Evolutionary conservation across 352 stramenopile genomes (phyloP).

Genomic region (Pythium aquatile): DNA sequence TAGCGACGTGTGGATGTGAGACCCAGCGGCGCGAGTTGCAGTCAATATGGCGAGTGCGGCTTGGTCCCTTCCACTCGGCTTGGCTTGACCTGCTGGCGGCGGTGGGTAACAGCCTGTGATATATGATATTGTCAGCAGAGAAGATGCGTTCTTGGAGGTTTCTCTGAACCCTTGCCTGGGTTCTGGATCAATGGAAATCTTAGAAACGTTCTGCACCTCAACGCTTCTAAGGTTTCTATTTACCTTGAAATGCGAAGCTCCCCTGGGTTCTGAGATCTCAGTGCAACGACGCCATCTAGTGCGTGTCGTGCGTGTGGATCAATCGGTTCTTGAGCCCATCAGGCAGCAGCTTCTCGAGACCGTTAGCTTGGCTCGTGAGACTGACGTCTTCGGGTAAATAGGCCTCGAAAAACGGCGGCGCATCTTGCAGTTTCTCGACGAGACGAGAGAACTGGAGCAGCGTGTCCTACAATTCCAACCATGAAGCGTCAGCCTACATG

Average conservation of each 20-base stretch:
- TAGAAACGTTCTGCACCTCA: background rate
- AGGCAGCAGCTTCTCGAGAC: slow-evolving; percentile 6
- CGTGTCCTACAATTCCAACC: slow-evolving; percentile 36
- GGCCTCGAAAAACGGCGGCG: slow-evolving; percentile 43
- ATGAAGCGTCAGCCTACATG: background rate
- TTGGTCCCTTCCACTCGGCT: background rate
- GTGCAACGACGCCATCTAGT: too few species aligned
- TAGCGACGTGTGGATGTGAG: background rate
- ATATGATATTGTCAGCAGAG: background rate
- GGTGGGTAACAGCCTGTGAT: slow-evolving; percentile 3
- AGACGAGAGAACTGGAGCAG: slow-evolving; percentile 60
- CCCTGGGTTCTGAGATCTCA: background rate
- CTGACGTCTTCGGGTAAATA: slow-evolving; percentile 11
- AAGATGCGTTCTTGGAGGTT: slow-evolving; percentile 10
- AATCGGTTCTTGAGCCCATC: slow-evolving; percentile 12
- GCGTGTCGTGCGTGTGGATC: background rate
- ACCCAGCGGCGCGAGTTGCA: background rate
- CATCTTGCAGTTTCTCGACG: slow-evolving; percentile 53
- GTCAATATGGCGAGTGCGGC: background rate
- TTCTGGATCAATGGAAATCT: background rate
- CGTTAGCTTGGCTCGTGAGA: background rate
- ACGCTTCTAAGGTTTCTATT: background rate
- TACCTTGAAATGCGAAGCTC: too few species aligned
- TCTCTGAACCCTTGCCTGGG: slow-evolving; percentile 13
- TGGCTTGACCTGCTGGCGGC: background rate